phyloP scores from a whole-genome alignment of 2,329 filamentous ascomycete genomes.

The Grosmannia clavigera region DNA sequence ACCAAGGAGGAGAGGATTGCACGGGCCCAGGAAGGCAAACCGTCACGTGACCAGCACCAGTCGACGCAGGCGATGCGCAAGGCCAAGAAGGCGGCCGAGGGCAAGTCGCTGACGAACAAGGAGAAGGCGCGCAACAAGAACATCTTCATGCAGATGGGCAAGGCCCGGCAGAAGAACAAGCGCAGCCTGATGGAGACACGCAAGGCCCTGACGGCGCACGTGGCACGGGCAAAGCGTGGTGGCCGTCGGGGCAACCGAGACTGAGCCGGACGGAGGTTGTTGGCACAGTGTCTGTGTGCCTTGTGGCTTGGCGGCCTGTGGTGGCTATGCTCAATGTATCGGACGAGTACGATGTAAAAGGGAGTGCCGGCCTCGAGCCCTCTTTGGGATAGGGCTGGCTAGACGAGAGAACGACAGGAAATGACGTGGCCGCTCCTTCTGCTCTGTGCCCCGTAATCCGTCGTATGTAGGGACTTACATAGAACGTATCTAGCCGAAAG shows the following conservation, averaged over 20 bases:
- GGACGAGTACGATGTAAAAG: too few relatives aligned
- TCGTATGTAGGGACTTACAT: too few relatives aligned
- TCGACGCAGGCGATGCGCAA: slow-evolving; percentile 72
- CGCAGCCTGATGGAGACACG: slow-evolving; percentile 77
- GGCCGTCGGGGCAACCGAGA: slow-evolving; percentile 63
- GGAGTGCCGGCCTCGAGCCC: too few relatives aligned
- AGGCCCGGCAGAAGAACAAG: slow-evolving; percentile 93
- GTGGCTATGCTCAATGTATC: too few relatives aligned
- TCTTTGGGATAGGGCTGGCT: too few relatives aligned
- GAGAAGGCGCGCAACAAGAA: slow-evolving; percentile 98
- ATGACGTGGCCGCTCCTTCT: too few relatives aligned
- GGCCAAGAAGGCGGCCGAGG: slow-evolving; percentile 75
- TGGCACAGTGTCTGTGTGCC: not conserved
- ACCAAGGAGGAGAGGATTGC: slow-evolving; percentile 86
- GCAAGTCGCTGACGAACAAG: slow-evolving; percentile 94
- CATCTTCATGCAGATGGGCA: slow-evolving; percentile 94
- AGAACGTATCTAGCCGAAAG: too few relatives aligned
- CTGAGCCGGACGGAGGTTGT: slow-evolving; percentile 10
- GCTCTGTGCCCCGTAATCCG: too few relatives aligned
- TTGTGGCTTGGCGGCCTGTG: not conserved
- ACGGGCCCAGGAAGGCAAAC: slow-evolving; percentile 70
- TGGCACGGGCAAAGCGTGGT: slow-evolving; percentile 71
- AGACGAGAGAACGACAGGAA: too few relatives aligned
- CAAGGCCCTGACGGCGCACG: slow-evolving; percentile 68
- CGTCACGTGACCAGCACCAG: slow-evolving; percentile 67